Percentiles rank a stretch among this genome's conserved stretches.
Evolutionary conservation across 306 rosid species (phyloP).

Genomic region (Spatholobus suberectus): DNA sequence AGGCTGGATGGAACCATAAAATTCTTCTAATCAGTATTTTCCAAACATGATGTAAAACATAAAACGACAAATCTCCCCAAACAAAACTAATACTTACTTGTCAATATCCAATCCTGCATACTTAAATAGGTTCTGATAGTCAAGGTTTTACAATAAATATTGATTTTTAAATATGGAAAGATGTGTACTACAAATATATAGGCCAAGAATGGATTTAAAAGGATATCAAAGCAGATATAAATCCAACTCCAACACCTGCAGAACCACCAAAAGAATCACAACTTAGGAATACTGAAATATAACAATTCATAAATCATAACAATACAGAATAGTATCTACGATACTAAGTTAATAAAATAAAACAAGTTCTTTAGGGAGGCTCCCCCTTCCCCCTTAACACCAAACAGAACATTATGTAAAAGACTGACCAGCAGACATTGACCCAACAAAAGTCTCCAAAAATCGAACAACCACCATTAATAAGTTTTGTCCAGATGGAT

Average conservation of each 20-base stretch:
- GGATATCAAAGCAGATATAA: conserved; percentile 99
- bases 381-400: background rate
- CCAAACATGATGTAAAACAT: conserved; percentile 30
- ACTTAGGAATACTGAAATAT: conserved; percentile 40
- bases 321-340: background rate
- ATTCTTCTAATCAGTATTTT: conserved; percentile 38
- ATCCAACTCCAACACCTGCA: conserved; percentile 99
- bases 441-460: conserved; percentile 98
- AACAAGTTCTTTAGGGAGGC: background rate
- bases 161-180: conserved; percentile 27
- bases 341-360: conserved; percentile 6
- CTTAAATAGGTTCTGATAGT: conserved; percentile 86
- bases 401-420: conserved; percentile 28
- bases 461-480: conserved; percentile 86
- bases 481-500: conserved; percentile 74
- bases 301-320: conserved; percentile 16
- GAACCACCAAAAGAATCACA: conserved; percentile 38
- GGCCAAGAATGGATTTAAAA: conserved; percentile 48
- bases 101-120: conserved; percentile 99
- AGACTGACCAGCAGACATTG: conserved; percentile 88
- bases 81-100: conserved; percentile 68
- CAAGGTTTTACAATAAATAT: conserved; percentile 64
- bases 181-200: conserved; percentile 31
- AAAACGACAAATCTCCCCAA: conserved; percentile 33
- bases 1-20: conserved; percentile 66